Evolutionary conservation across 1,284 basidiomycete species (phyloP).

Genomic region (Boletellus dicymbophilus): DNA sequence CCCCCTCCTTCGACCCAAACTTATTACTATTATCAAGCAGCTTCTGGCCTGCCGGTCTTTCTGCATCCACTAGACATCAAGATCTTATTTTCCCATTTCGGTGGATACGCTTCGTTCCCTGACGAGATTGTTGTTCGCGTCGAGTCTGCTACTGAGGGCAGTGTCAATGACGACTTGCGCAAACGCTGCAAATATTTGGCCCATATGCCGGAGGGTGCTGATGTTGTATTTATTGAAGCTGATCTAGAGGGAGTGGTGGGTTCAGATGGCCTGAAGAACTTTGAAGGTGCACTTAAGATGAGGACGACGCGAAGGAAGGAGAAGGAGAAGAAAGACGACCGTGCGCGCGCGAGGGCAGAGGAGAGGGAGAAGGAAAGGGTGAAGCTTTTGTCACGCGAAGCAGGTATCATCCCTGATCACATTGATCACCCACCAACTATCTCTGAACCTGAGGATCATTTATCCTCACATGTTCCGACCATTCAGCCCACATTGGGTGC

Average conservation of each 20-base stretch:
- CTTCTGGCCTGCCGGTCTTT: constrained; percentile 90
- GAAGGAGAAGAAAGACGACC: constrained; percentile 80
- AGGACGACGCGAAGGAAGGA: constrained; percentile 78
- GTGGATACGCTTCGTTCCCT: constrained; percentile 85
- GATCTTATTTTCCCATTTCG: constrained; percentile 86
- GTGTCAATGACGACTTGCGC: constrained; percentile 89
- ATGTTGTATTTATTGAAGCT: constrained; percentile 94
- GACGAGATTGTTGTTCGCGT: constrained; percentile 79
- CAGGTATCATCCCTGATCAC: constrained; percentile 11
- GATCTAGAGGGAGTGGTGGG: constrained; percentile 81
- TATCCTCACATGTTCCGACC: constrained; percentile 25
- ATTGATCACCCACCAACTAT: constrained; percentile 21
- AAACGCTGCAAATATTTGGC: constrained; percentile 95
- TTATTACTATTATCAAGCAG: constrained; percentile 96
- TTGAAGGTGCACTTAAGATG: constrained; percentile 77
- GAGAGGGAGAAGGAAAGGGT: constrained; percentile 72
- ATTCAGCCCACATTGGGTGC: constrained; percentile 49
- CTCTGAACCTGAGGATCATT: constrained; percentile 30
- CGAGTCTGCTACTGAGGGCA: constrained; percentile 75
- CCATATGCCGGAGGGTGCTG: constrained; percentile 89
- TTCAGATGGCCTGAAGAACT: constrained; percentile 69
- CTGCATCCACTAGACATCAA: constrained; percentile 96
- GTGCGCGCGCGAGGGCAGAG: constrained; percentile 78
- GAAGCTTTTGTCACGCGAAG: constrained; percentile 33
- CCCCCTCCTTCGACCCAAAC: constrained; percentile 79